These are phyloP conservation scores for Eremothecium coryli DNA, from an alignment of 1,139 yeast genomes.

Conservation along the genomic window DNA sequence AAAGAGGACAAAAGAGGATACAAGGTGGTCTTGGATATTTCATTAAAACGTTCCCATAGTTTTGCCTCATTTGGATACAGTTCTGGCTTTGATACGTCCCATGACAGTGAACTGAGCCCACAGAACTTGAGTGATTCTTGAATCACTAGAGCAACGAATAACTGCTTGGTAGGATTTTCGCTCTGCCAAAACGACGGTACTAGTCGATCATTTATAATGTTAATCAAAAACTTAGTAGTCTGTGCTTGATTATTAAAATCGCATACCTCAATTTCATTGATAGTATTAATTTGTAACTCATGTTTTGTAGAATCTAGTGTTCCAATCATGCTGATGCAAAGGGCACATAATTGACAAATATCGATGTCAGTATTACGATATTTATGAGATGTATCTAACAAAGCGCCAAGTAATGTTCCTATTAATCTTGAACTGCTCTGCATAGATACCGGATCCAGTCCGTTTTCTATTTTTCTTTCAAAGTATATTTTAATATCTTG, in stretches of 20 bases:
- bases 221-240: constrained; percentile 52
- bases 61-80: constrained; percentile 30
- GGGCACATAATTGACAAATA: constrained; percentile 52
- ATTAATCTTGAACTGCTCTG: constrained; percentile 12
- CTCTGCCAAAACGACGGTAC: constrained; percentile 85
- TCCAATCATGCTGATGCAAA: constrained; percentile 69
- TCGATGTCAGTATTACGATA: constrained; percentile 43
- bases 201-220: constrained; percentile 57
- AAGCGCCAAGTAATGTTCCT: constrained; percentile 40
- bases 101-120: constrained; percentile 38
- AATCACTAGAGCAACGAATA: constrained; percentile 79
- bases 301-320: constrained; percentile 62
- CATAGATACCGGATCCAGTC: constrained; percentile 12
- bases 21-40: constrained; percentile 63
- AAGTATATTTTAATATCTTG: constrained; percentile 53
- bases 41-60: constrained; percentile 59
- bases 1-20: constrained; percentile 68
- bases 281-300: constrained; percentile 39
- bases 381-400: constrained; percentile 52
- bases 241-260: constrained; percentile 59
- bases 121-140: constrained; percentile 73
- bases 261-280: constrained; percentile 43
- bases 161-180: constrained; percentile 75
- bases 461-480: constrained; percentile 27
- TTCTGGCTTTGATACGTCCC: constrained; percentile 31